phyloP scores from a whole-genome alignment of 2,329 filamentous ascomycete species.

The Fonsecaea erecta region DNA sequence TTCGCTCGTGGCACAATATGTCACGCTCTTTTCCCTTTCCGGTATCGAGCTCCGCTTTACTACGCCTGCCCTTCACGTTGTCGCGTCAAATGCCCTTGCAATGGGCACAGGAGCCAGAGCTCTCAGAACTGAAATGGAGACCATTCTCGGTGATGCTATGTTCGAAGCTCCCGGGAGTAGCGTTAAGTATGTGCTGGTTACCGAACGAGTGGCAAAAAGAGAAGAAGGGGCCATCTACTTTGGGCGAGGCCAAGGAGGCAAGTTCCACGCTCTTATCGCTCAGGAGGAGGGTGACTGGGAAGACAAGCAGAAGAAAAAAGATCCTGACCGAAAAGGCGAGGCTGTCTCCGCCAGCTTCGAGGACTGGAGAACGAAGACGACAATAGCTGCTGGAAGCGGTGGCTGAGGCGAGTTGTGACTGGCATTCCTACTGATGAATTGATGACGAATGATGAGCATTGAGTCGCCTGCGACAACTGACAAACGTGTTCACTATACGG shows the following conservation, averaged over 20 bases:
- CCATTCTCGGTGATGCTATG: slow-evolving; percentile 77
- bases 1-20: slow-evolving; percentile 85
- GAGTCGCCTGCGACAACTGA: neutral
- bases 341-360: slow-evolving; percentile 46
- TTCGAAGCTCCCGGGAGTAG: slow-evolving; percentile 72
- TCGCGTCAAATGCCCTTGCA: slow-evolving; percentile 71
- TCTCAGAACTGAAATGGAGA: slow-evolving; percentile 79
- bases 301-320: slow-evolving; percentile 44
- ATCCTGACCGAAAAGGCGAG: slow-evolving; percentile 29
- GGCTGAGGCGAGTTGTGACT: slow-evolving; percentile 24
- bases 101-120: slow-evolving; percentile 81
- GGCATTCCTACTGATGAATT: neutral
- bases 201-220: slow-evolving; percentile 69
- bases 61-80: slow-evolving; percentile 74
- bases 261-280: slow-evolving; percentile 57
- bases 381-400: slow-evolving; percentile 39
- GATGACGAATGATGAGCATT: slow-evolving; percentile 8
- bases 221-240: slow-evolving; percentile 61
- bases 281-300: slow-evolving; percentile 58
- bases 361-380: slow-evolving; percentile 50
- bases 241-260: slow-evolving; percentile 55
- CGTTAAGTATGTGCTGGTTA: slow-evolving; percentile 74
- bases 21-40: slow-evolving; percentile 81
- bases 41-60: slow-evolving; percentile 81
- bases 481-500: neutral